Evolutionary conservation across 495 filamentous ascomycete genomes (phyloP).

Genomic region (Platismatia glauca): DNA sequence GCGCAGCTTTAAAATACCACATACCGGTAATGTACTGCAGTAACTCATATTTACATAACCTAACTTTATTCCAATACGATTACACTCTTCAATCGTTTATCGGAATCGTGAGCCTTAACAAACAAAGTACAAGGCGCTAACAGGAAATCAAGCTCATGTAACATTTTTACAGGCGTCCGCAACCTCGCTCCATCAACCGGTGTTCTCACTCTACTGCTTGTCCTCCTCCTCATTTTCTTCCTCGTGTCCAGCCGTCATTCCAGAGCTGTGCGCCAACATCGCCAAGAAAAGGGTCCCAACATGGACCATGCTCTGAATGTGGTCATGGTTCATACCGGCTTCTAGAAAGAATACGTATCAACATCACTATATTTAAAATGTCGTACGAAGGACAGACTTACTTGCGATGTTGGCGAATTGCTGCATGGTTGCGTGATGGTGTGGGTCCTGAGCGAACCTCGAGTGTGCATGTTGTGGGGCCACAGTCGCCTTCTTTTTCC

Average conservation of each 20-base stretch:
- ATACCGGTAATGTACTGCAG: too few species aligned
- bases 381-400: too few species aligned
- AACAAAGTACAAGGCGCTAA: background rate
- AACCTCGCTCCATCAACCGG: background rate
- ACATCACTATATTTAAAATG: background rate
- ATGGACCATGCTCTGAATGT: constrained; percentile 14
- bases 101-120: background rate
- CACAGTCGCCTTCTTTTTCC: background rate
- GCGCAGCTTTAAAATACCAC: too few species aligned
- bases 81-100: background rate
- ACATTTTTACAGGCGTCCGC: background rate
- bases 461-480: background rate
- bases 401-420: background rate
- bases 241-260: background rate
- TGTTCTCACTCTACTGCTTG: background rate
- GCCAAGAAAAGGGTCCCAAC: background rate
- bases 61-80: background rate
- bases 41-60: too few species aligned
- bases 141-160: background rate
- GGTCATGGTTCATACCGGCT: background rate
- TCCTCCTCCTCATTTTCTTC: background rate
- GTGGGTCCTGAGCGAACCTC: background rate
- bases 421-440: background rate
- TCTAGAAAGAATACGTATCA: constrained; percentile 7
- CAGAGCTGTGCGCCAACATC: background rate